Evolutionary conservation across 2,329 filamentous ascomycete genomes (phyloP).

Genomic region (Nigrospora oryzae): DNA sequence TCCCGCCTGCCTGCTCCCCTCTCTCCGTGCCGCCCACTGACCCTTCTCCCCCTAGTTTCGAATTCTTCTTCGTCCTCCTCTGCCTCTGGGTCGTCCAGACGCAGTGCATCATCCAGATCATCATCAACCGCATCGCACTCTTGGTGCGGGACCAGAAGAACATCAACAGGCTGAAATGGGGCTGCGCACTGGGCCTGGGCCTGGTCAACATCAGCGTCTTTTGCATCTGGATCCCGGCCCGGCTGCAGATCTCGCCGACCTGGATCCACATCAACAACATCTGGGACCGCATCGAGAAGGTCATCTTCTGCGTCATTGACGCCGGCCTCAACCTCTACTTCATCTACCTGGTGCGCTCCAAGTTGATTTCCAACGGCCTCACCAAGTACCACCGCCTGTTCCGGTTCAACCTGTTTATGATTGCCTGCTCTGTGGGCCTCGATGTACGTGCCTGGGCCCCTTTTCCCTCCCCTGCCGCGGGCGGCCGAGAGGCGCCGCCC

Average conservation of each 20-base stretch:
- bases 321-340: constrained; percentile 37
- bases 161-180: constrained; percentile 29
- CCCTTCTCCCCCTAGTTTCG: not conserved
- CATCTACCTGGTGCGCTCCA: constrained; percentile 30
- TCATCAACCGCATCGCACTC: constrained; percentile 38
- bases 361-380: constrained; percentile 34
- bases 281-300: constrained; percentile 42
- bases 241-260: constrained; percentile 26
- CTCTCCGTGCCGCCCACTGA: not conserved
- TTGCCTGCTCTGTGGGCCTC: constrained; percentile 32
- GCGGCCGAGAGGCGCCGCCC: no score
- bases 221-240: constrained; percentile 40
- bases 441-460: constrained; percentile 18
- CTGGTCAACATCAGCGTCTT: constrained; percentile 40
- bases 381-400: constrained; percentile 37
- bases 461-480: not conserved
- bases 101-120: constrained; percentile 41
- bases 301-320: constrained; percentile 36
- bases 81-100: constrained; percentile 26
- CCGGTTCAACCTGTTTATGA: constrained; percentile 34
- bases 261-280: constrained; percentile 33
- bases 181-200: constrained; percentile 30
- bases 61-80: constrained; percentile 4
- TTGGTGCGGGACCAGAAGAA: constrained; percentile 29
- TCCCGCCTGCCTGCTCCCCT: not conserved